Base-by-base conservation (phyloP, 495 filamentous ascomycete genomes). In the Penicillium ochrochloron region DNA sequence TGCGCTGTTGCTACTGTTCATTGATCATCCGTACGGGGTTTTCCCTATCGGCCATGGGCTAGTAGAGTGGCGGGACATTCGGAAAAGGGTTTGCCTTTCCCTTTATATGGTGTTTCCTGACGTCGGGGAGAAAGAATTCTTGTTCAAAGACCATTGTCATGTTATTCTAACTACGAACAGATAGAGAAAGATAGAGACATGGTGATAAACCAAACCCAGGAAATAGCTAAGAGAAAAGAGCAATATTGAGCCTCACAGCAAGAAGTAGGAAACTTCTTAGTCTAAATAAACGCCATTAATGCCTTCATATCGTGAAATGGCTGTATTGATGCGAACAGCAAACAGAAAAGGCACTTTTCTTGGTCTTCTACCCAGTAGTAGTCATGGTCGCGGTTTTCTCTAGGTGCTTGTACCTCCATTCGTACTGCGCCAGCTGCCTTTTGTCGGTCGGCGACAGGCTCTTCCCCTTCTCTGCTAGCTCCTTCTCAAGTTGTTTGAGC, bases 331-430 rank as follows among this genome's bases (percentile, higher is more conserved):
- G 25, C 12, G 53, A 56, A 58, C 2, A n/a, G 19, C 19, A 41
- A 61, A 59, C 17, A 33, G 37, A 46, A 63, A 59, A 62, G 63
- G 10, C 59, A 66, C 59, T 65, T 66, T 66, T 69, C 53, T 31
- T 35, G 5, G 37, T 23, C 48, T 23, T 54, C 52, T 62, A 64
- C 58, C 44, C 41, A 25, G 63, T 48, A 27, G 57, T 56, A 12
- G 59, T 63, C 54, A 73, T 70, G 4, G 70, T 77, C 17, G 75
- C 76, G 4, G 73, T 54, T 29, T 78, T 72, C 66, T 80, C 78
- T 64, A 78, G 59, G 2, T 69, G 59, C 33, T 75, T 77, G 58
- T 74, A 80, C 57, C 76, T 68, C 78, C 78, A 80, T 27, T 74
- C 76, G 51, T 74, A 79, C 53, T 79, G 77, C 29, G 73, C 72